phyloP scores from a whole-genome alignment of 208 protist species.

The Trypanosoma grayi region DNA sequence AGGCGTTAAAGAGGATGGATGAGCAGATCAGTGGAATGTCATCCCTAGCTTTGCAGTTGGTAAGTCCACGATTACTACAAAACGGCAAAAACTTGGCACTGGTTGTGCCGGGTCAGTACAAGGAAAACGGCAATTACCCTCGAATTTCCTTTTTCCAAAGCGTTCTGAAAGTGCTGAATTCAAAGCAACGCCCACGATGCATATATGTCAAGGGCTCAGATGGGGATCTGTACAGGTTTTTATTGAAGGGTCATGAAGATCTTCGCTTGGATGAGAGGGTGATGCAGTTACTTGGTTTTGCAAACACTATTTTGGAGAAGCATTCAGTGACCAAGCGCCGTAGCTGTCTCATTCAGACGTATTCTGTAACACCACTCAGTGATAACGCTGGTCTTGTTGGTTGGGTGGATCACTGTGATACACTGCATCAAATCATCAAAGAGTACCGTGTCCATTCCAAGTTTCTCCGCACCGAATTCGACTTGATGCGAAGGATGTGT shows the following conservation, averaged over 20 bases:
- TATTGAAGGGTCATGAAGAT: slow-evolving; percentile 99
- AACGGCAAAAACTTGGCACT: slow-evolving; percentile 94
- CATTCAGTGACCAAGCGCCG: slow-evolving; percentile 85
- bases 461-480: slow-evolving; percentile 93
- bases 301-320: slow-evolving; percentile 98
- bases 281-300: slow-evolving; percentile 99
- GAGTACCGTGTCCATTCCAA: slow-evolving; percentile 84
- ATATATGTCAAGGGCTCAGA: slow-evolving; percentile 96
- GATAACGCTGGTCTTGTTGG: slow-evolving; percentile 99
- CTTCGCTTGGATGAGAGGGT: slow-evolving; percentile 99
- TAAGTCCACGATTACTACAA: slow-evolving; percentile 83
- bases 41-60: slow-evolving; percentile 95
- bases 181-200: slow-evolving; percentile 98
- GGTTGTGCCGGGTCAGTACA: slow-evolving; percentile 98
- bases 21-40: slow-evolving; percentile 96
- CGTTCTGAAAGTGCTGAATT: slow-evolving; percentile 95
- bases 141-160: slow-evolving; percentile 80
- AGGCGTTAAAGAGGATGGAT: slow-evolving; percentile 93
- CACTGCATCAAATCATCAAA: slow-evolving; percentile 90
- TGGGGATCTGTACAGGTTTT: slow-evolving; percentile 96
- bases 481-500: slow-evolving; percentile 85
- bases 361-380: slow-evolving; percentile 98
- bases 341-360: slow-evolving; percentile 92
- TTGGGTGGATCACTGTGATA: slow-evolving; percentile 97
- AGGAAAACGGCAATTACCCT: slow-evolving; percentile 64